These are phyloP conservation scores for Hericium erinaceus DNA, from an alignment of 768 basidiomycete species.

Conservation along the genomic window DNA sequence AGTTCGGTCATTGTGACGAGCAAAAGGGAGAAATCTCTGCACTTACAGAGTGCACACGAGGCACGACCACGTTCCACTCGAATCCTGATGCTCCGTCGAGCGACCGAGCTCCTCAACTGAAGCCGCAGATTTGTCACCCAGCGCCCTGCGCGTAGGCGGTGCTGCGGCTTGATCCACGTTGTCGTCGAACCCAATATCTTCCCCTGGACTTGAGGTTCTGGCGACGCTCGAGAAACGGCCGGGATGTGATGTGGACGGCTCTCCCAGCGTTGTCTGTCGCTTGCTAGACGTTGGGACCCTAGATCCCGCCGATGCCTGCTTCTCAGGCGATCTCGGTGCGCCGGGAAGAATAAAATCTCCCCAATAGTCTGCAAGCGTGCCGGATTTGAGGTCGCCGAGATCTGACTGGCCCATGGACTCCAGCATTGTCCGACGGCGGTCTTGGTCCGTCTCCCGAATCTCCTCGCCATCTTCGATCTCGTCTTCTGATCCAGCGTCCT, in stretches of 20 bases:
- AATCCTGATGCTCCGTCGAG: neutral
- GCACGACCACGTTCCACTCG: slow-evolving; percentile 7
- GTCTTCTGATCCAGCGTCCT: slow-evolving; percentile 1
- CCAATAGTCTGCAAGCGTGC: slow-evolving; percentile 36
- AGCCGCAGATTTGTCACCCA: neutral
- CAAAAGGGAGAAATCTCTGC: neutral
- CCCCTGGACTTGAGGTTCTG: neutral
- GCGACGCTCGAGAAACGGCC: neutral
- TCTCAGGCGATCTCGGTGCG: neutral
- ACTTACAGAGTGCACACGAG: slow-evolving; percentile 2
- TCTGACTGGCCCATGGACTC: slow-evolving; percentile 36
- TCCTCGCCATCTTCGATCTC: slow-evolving; percentile 12
- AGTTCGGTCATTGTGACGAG: neutral
- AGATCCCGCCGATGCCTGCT: neutral
- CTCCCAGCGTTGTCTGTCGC: neutral
- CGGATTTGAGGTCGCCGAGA: slow-evolving; percentile 30
- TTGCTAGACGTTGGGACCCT: slow-evolving; percentile 1
- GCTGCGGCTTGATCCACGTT: neutral
- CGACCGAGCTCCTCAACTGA: neutral
- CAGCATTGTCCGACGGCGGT: slow-evolving; percentile 44
- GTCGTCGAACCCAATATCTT: neutral
- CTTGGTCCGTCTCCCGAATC: slow-evolving; percentile 30
- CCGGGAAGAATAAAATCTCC: slow-evolving; percentile 40
- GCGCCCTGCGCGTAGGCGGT: neutral
- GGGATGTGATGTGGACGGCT: no score